Evolutionary conservation across 345 rosid genomes (phyloP).

Genomic region (Boechera divaricarpa): DNA sequence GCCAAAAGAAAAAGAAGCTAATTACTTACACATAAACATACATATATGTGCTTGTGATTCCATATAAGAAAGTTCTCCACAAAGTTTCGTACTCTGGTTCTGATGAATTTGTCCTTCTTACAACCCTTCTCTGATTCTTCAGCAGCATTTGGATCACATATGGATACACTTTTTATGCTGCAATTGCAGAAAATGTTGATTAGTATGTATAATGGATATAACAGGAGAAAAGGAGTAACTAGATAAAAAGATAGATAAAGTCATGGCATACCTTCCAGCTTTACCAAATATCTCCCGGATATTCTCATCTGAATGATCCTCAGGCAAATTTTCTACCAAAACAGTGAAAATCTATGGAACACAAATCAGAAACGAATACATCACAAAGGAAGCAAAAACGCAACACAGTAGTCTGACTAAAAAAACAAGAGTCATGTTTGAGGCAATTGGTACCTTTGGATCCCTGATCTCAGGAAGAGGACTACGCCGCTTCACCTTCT

Average conservation of each 20-base stretch:
- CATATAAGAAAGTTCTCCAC: constrained; percentile 20
- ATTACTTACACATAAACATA: constrained; percentile 10
- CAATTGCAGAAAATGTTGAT: constrained; percentile 19
- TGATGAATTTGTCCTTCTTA: constrained; percentile 56
- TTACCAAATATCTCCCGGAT: constrained; percentile 65
- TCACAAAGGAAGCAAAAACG: constrained; percentile 16
- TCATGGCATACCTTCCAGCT: constrained; percentile 72
- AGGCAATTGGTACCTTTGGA: constrained; percentile 64
- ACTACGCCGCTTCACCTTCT: constrained; percentile 83
- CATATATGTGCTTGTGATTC: not conserved
- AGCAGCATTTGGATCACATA: constrained; percentile 62
- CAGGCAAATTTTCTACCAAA: constrained; percentile 93
- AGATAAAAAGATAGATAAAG: not conserved
- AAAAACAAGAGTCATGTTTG: constrained; percentile 21
- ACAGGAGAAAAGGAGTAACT: not conserved
- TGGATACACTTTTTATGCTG: constrained; percentile 64
- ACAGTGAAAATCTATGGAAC: constrained; percentile 72
- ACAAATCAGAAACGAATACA: constrained; percentile 37
- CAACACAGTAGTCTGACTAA: not conserved
- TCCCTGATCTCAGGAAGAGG: constrained; percentile 68
- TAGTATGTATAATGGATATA: constrained; percentile 5
- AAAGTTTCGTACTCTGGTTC: constrained; percentile 61
- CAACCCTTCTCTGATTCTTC: constrained; percentile 67
- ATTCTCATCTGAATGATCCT: constrained; percentile 78
- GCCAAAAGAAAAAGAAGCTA: constrained; percentile 26